Evolutionary conservation across 1,284 basidiomycete genomes (phyloP), one percentile per base, ranked within the genome.

Genomic region (Moesziomyces parantarcticus): DNA sequence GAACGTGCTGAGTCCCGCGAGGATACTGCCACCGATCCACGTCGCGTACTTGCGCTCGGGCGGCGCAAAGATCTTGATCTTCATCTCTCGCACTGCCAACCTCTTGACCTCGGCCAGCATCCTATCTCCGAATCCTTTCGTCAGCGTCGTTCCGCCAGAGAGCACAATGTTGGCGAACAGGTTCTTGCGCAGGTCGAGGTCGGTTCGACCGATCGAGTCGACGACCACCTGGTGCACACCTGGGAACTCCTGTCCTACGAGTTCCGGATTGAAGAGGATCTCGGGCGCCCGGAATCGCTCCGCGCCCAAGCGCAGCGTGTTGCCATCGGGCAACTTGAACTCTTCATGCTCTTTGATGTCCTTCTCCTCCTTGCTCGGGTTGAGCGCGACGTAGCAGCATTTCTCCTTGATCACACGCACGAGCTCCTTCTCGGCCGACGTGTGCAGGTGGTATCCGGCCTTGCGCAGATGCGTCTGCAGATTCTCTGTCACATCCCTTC

Each of bases 31-130:
- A 53, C 97, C 97, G 78, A 99, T 99, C 97, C 97, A 99, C 23
- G 96, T 99, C 20, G 94, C 95, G 85, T 99, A 99, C 86, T 99
- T 99, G 70, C 97, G 90, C 85, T 99, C 97, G n/a, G 97, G 97
- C 29, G 97, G 97, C 14, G 97, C 97, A 78, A 94, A 97, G 80
- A 99, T 99, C 87, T 97, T 97, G 86, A 99, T 94, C 88, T 98
- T 98, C 82, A 96, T 90, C 77, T 99, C 97, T 81, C 97, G 94
- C 75, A 98, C 85, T n/a, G 94, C 93, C 47, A 97, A 87, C 86
- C 92, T 94, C 88, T 98, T 98, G 53, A 97, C 92, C 86, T 99
- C 97, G 79, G 92, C 92, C 60, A 99, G 87, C 64, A 99, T 87
- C 50, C 97, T 89, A 86, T 99, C 97, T 56, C 97, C 97, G 84